phyloP scores from a whole-genome alignment of 2,329 filamentous ascomycete species.

The Scortechinia acanthostroma region DNA sequence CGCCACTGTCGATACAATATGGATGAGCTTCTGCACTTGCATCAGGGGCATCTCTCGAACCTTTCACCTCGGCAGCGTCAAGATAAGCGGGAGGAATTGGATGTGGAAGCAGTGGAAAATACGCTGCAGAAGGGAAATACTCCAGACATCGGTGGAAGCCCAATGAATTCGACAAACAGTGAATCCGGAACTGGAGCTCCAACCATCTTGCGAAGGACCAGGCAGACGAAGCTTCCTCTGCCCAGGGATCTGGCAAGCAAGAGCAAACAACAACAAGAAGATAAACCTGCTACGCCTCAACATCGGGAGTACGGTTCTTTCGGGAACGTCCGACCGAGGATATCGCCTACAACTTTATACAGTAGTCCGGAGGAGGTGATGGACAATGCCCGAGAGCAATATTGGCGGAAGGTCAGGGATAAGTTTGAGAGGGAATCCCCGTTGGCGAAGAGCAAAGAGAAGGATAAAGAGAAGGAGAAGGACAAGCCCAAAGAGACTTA shows the following conservation, averaged over 20 bases:
- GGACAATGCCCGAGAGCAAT: background rate
- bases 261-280: background rate
- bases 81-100: too few species aligned
- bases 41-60: background rate
- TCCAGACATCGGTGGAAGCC: too few species aligned
- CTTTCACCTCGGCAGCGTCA: background rate
- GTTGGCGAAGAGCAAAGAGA: background rate
- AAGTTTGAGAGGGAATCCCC: background rate
- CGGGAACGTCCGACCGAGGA: background rate
- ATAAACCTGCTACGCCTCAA: slow-evolving; percentile 1
- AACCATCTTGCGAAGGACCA: too few species aligned
- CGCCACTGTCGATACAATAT: too few species aligned
- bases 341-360: background rate
- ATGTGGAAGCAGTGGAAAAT: too few species aligned
- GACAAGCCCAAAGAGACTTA: background rate
- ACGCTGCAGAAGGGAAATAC: too few species aligned
- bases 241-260: background rate
- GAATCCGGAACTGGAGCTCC: too few species aligned
- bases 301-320: too few species aligned
- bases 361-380: background rate
- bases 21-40: too few species aligned
- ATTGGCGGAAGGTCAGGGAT: background rate
- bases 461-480: background rate
- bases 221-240: background rate
- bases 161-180: too few species aligned